Conservation (phyloP, 2,329 filamentous ascomycete genomes). For the Clarireedia hainanense region DNA sequence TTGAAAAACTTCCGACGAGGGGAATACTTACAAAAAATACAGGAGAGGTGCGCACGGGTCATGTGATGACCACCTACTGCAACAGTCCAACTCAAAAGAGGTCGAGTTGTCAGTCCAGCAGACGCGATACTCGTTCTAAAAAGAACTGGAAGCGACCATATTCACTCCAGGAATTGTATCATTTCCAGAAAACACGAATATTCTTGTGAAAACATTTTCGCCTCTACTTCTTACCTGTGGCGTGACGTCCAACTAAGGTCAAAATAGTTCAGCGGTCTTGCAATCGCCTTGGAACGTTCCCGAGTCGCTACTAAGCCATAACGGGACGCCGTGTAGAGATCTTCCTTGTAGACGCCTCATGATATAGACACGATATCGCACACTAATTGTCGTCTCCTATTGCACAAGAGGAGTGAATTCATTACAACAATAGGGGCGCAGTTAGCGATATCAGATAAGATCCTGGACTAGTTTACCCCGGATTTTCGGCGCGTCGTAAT, state of each 20-base stretch:
- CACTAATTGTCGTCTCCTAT: no score
- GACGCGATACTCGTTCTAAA: no score
- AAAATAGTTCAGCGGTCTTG: constrained; percentile 5
- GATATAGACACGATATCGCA: neutral
- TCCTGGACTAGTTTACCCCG: no score
- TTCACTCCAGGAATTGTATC: neutral
- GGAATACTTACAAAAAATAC: neutral
- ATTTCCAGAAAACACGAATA: neutral
- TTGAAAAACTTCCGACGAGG: no score
- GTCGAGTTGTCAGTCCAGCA: no score
- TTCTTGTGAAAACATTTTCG: neutral
- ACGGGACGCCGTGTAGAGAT: neutral
- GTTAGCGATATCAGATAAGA: no score
- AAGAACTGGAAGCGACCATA: neutral
- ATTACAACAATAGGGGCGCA: no score
- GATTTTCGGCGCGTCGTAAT: no score
- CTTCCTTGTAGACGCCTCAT: neutral
- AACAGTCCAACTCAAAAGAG: no score
- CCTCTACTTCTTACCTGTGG: neutral
- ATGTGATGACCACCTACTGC: neutral
- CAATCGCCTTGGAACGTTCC: neutral
- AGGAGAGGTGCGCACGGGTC: neutral
- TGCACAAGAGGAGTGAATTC: no score
- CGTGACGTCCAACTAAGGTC: neutral
- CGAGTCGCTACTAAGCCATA: neutral